Conservation (phyloP, 768 basidiomycete genomes). For the Candolleomyces aberdarensis region DNA sequence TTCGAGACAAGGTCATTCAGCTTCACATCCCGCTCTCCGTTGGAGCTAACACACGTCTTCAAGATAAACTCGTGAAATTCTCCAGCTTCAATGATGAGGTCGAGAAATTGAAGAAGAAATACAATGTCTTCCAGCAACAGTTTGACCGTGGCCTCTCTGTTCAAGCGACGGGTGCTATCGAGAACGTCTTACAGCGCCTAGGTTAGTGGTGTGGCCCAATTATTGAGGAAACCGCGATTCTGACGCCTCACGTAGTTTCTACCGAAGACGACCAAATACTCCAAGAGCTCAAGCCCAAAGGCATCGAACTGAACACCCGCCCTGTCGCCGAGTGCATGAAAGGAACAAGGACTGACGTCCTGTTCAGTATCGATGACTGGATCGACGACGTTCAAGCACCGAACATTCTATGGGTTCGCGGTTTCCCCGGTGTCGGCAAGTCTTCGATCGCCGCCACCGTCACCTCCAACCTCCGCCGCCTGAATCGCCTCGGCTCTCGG, state of each 20-base stretch:
- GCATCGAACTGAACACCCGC: not conserved
- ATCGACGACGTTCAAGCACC: slow-evolving; percentile 10
- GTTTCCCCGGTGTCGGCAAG: slow-evolving; percentile 22
- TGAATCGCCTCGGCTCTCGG: slow-evolving; percentile 9
- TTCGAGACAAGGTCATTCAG: slow-evolving; percentile 7
- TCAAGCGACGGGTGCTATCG: slow-evolving; percentile 15
- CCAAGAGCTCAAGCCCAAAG: slow-evolving; percentile 11
- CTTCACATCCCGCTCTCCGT: not conserved
- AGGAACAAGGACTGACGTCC: slow-evolving; percentile 11
- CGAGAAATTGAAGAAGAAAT: slow-evolving; percentile 14
- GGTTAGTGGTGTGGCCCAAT: not conserved
- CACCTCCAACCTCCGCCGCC: not conserved
- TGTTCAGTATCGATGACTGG: slow-evolving; percentile 11
- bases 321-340: slow-evolving; percentile 11
- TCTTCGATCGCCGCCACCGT: slow-evolving; percentile 17
- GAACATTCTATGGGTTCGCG: slow-evolving; percentile 21
- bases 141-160: slow-evolving; percentile 22
- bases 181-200: slow-evolving; percentile 11
- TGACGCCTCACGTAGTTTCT: not conserved
- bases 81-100: slow-evolving; percentile 12
- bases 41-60: not conserved
- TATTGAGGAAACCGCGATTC: too few relatives aligned
- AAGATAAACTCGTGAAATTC: slow-evolving; percentile 11
- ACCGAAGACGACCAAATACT: slow-evolving; percentile 13
- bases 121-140: slow-evolving; percentile 17